phyloP scores from a whole-genome alignment of 1,284 basidiomycete species.

The Bondarzewia mesenterica region DNA sequence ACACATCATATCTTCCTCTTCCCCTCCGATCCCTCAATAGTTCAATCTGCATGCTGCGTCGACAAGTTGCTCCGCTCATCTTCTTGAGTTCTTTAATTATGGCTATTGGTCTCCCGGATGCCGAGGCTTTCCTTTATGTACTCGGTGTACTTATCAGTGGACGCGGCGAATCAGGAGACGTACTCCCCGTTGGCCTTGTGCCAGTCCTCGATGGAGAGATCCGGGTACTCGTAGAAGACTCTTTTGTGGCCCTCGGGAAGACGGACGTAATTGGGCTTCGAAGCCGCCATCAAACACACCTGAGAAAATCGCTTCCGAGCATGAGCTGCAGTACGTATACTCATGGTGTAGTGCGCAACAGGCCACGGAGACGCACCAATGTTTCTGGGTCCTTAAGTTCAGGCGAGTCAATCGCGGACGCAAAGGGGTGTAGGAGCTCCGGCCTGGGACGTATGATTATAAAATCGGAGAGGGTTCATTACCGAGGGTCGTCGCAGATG shows the following conservation, averaged over 20 bases:
- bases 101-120: too few species aligned
- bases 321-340: background rate
- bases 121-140: too few species aligned
- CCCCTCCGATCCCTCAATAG: too few species aligned
- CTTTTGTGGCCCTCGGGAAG: slow-evolving; percentile 48
- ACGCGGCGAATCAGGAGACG: slow-evolving; percentile 20
- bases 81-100: too few species aligned
- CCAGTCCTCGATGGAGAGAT: slow-evolving; percentile 44
- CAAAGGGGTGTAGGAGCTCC: slow-evolving; percentile 52
- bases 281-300: slow-evolving; percentile 37
- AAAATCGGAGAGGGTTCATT: background rate
- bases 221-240: slow-evolving; percentile 32
- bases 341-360: too few species aligned
- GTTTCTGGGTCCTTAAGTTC: slow-evolving; percentile 35
- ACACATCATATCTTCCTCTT: too few species aligned
- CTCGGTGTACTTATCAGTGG: too few species aligned
- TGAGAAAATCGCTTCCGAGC: slow-evolving; percentile 13
- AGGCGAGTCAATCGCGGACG: slow-evolving; percentile 50
- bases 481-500: too few species aligned
- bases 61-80: too few species aligned
- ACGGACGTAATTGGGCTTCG: slow-evolving; percentile 50
- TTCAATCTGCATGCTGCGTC: too few species aligned
- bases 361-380: slow-evolving; percentile 29
- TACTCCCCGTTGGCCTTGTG: slow-evolving; percentile 41
- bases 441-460: slow-evolving; percentile 30